These are phyloP conservation scores for Cladophialophora yegresii DNA, from an alignment of 2,329 filamentous ascomycete genomes.

Conservation along the genomic window DNA sequence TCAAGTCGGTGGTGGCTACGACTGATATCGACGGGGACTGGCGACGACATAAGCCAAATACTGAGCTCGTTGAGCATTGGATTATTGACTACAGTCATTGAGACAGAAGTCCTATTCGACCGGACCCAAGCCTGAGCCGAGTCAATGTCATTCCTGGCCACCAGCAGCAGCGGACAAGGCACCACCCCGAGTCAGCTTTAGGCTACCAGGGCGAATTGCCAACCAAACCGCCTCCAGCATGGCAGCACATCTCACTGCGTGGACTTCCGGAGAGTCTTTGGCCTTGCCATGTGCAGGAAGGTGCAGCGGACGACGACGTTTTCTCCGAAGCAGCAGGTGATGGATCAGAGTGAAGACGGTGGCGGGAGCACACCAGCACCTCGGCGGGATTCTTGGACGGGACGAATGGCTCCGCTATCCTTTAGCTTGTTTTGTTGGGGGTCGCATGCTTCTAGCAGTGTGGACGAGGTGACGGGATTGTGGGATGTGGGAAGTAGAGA, in stretches of 20 bases:
- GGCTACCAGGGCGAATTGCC: neutral
- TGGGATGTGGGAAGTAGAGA: neutral
- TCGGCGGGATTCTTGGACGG: neutral
- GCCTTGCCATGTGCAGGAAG: neutral
- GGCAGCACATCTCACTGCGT: neutral
- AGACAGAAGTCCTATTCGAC: constrained; percentile 7
- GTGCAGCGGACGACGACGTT: neutral
- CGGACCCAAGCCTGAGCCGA: constrained; percentile 4
- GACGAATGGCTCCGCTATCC: neutral
- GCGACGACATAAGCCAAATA: constrained; percentile 16
- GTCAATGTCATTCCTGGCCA: neutral
- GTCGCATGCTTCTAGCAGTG: constrained; percentile 5
- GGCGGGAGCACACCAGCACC: neutral
- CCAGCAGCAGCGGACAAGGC: neutral
- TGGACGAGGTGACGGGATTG: neutral
- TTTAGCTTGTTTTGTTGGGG: neutral
- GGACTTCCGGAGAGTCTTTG: neutral
- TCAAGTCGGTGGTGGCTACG: constrained; percentile 73
- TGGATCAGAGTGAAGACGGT: neutral
- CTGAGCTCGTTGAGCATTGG: constrained; percentile 21
- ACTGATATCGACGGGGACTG: constrained; percentile 49
- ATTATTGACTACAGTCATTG: constrained; percentile 23
- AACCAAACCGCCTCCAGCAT: neutral
- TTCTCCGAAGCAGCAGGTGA: constrained; percentile 3
- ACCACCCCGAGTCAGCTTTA: constrained; percentile 2